Evolutionary conservation across 345 rosid genomes (phyloP).

Genomic region (Syzygium grande): DNA sequence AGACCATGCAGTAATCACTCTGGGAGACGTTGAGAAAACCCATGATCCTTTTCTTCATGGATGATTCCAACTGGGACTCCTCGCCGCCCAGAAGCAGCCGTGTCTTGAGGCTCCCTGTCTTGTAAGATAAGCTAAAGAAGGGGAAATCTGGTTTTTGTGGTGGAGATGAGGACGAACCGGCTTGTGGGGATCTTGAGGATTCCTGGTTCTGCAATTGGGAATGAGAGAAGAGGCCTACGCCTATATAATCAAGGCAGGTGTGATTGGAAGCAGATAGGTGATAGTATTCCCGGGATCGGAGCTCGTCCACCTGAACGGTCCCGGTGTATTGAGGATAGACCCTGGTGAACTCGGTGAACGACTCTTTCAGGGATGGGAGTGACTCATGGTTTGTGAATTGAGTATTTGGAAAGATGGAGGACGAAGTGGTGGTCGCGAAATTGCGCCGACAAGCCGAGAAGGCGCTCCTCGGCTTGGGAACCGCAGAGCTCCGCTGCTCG

Average conservation of each 20-base stretch:
- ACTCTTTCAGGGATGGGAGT: constrained; percentile 59
- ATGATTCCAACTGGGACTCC: constrained; percentile 55
- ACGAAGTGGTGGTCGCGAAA: constrained; percentile 49
- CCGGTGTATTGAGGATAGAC: constrained; percentile 57
- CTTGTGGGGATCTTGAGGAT: constrained; percentile 20
- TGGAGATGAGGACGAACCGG: constrained; percentile 24
- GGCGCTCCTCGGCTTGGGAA: constrained; percentile 29
- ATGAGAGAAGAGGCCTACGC: constrained; percentile 78
- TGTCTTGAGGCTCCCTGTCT: constrained; percentile 67
- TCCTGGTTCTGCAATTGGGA: constrained; percentile 53
- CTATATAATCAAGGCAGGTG: constrained; percentile 91
- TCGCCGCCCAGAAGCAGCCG: constrained; percentile 72
- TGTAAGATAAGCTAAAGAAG: constrained; percentile 75
- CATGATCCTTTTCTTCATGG: constrained; percentile 75
- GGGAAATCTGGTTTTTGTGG: constrained; percentile 38
- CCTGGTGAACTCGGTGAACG: constrained; percentile 52
- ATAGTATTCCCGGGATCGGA: constrained; percentile 54
- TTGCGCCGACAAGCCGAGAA: constrained; percentile 54
- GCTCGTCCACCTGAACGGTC: constrained; percentile 45
- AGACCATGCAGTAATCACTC: constrained; percentile 76
- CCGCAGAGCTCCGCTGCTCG: constrained; percentile 23
- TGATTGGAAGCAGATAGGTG: constrained; percentile 55
- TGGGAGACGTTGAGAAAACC: constrained; percentile 63
- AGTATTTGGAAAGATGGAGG: constrained; percentile 62
- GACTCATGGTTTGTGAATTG: constrained; percentile 76